Base-by-base conservation (phyloP, 176 grass and related monocot genomes). In the Coix lacrymajobi region DNA sequence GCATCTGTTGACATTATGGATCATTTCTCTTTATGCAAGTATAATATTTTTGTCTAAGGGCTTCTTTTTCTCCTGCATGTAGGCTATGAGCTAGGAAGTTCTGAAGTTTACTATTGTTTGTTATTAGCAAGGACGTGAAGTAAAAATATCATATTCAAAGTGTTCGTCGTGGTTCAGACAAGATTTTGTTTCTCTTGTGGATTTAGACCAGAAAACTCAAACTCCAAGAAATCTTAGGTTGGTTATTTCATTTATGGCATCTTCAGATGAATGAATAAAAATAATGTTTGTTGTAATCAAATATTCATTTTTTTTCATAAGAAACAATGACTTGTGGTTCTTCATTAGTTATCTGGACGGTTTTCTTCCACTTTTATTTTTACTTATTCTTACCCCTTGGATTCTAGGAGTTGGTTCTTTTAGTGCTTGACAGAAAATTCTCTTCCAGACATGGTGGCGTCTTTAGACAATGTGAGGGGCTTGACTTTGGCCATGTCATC, bases 401-500 rank as follows among this genome's bases (percentile, higher is more conserved):
- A 76, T 29, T 71, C 71, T 62, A 85, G 87, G 78, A 51, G 63
- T 81, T 28, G 20, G 62, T 76, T 80, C 63, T n/a, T 46, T 54
- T 38, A 43, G 54, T 79, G 29, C 15, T 15, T 56, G 37, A 75
- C 34, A 45, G 43, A 66, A 66, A 34, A 64, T 71, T 36, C 12
- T 66, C 54, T 52, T 62, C 22, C 65, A 85, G 75, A 68, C 24
- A 88, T 92, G 81, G 86, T 91, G 78, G 67, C 73, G 69, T 91
- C 93, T 44, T 19, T 82, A 78, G 96, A 91, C 71, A 98, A 95
- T 85, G 68, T 87, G 19, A 88, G 89, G 17, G 90, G 96, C 28
- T 91, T 98, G 10, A 79, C 84, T 40, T 62, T 98, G 34, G 92
- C 96, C 71, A 80, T 92, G 29, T 91, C 92, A 20, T 97, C 92